Base-by-base conservation (phyloP, 73 alveolate genomes). In the Stentor roeselii region DNA sequence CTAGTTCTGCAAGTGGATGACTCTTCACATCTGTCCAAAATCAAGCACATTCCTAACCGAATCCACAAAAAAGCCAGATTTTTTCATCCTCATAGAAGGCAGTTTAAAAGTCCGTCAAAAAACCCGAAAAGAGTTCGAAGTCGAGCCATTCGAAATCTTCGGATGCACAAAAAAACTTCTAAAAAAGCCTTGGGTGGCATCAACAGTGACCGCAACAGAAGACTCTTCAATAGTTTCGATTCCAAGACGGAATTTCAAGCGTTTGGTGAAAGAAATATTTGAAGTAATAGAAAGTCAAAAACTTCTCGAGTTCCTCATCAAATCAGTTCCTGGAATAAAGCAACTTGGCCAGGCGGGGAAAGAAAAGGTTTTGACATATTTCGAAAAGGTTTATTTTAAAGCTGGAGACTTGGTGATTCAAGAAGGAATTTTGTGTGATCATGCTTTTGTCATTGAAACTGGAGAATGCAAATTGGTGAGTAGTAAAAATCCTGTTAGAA, bases 391-490 rank as follows among this genome's bases (percentile, higher is more conserved):
- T 30, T 27, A 35, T 1, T 67, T 67, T 67, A 67, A 67, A 2
- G 31, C 11, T 2, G 82, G 82, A 21, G 82, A 67, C 21, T 30
- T 31, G 32, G 60, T 67, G 31, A 32, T 67, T 14, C n/a, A 31
- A 67, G 82, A 67, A 67, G 82, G 82, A 0, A 50, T 27, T 15
- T 15, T 67, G 1, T 30, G 59, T n/a, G 31, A 30, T 1, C 38
- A 35, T n/a, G 82, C 82, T 67, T 67, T 67, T 32, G 32, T 67
- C 11, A 67, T 67, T 27, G 42, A 35, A 67, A 50, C n/a, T 27
- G 82, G 82, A 35, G 82, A 67, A 67, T 67, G 82, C 2, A 67
- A 35, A 35, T 35, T 67, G 15, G 42, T 35, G 3, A 67, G 82
- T 31, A 27, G 60, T 31, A 67, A 31, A 58, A n/a, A 58, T 58